These are phyloP conservation scores for Lactarius deliciosus DNA, from an alignment of 768 basidiomycete species.

Conservation along the genomic window DNA sequence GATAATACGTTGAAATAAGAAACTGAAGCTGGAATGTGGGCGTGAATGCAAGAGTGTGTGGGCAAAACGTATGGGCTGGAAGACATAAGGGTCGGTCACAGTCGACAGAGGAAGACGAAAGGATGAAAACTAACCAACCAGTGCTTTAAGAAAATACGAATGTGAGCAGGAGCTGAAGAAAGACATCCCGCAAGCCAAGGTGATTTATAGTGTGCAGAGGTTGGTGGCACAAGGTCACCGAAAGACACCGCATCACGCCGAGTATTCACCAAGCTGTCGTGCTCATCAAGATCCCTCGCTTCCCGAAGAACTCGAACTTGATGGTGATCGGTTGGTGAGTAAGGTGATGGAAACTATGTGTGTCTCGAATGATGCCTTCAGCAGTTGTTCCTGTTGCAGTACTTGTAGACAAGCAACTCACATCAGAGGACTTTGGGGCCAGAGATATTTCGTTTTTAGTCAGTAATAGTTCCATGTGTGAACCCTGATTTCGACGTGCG, in stretches of 20 bases:
- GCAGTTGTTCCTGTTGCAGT: not conserved
- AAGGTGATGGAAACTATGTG: not conserved
- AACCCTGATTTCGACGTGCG: too few relatives aligned
- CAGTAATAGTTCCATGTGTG: too few relatives aligned
- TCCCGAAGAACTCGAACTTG: not conserved
- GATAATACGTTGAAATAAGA: not conserved
- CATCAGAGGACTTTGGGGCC: too few relatives aligned
- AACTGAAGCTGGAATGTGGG: not conserved
- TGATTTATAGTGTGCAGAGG: not conserved
- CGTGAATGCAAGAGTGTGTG: not conserved
- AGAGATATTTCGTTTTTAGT: too few relatives aligned
- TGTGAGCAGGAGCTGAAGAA: slow-evolving; percentile 6
- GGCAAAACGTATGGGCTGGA: slow-evolving; percentile 3
- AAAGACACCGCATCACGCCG: not conserved
- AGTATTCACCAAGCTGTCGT: too few relatives aligned
- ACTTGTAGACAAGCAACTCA: too few relatives aligned
- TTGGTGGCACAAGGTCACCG: not conserved
- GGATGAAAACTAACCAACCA: slow-evolving; percentile 18
- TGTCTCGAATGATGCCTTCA: not conserved
- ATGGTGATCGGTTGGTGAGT: not conserved
- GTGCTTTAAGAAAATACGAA: slow-evolving; percentile 7
- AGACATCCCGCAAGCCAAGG: not conserved
- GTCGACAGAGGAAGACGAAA: not conserved
- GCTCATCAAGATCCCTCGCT: not conserved
- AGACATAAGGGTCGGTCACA: not conserved